These are phyloP conservation scores for Arthrobotrys sphaeroides DNA, from an alignment of 2,329 filamentous ascomycete genomes.

Conservation along the genomic window DNA sequence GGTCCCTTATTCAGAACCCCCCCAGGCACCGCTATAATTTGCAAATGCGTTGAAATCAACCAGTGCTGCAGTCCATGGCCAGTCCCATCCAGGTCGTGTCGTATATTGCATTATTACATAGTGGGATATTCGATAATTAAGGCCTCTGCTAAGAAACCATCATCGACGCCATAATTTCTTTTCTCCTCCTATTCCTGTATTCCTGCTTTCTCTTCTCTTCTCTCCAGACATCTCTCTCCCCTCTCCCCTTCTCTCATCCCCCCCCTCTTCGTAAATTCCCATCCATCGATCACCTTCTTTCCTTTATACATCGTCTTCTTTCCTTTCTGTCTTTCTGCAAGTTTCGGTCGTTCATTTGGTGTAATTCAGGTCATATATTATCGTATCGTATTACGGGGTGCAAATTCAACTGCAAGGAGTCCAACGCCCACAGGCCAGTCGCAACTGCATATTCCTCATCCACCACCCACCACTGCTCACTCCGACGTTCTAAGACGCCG, in stretches of 20 bases:
- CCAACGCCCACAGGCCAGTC: constrained; percentile 25
- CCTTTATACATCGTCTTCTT: constrained; percentile 25
- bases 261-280: constrained; percentile 20
- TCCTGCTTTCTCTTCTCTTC: background rate
- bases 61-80: too few relatives aligned
- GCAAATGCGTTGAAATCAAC: constrained; percentile 38
- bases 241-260: constrained; percentile 29
- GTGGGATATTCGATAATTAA: constrained; percentile 14
- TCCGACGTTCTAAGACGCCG: constrained; percentile 45
- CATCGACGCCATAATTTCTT: constrained; percentile 54
- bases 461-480: constrained; percentile 21
- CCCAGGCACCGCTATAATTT: constrained; percentile 24
- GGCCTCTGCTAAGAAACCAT: constrained; percentile 13
- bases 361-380: constrained; percentile 22
- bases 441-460: constrained; percentile 19
- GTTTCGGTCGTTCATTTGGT: constrained; percentile 52
- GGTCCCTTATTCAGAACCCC: too few relatives aligned
- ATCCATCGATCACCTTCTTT: constrained; percentile 19
- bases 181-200: constrained; percentile 30
- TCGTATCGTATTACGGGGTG: constrained; percentile 1
- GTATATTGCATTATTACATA: too few relatives aligned
- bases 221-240: constrained; percentile 22
- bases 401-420: constrained; percentile 43
- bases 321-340: constrained; percentile 18
- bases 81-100: constrained; percentile 40